Conservation (phyloP, 495 filamentous ascomycete species). For the Podospora fimiseda region DNA sequence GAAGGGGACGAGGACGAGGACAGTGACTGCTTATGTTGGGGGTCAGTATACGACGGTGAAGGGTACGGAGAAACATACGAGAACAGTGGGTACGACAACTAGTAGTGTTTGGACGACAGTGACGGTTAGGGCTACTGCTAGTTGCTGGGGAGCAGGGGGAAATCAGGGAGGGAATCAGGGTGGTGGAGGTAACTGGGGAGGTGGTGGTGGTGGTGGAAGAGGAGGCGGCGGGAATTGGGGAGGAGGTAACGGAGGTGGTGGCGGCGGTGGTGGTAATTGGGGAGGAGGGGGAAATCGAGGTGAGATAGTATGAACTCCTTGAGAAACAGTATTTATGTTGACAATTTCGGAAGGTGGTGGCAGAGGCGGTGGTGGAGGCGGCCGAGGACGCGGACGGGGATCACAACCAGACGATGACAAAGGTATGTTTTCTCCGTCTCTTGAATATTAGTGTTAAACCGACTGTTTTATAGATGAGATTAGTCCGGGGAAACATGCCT, state of each 20-base stretch:
- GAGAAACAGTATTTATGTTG: slow-evolving; percentile 1
- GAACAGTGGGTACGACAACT: background rate
- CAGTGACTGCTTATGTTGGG: background rate
- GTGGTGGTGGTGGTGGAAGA: slow-evolving; percentile 13
- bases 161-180: slow-evolving; percentile 3
- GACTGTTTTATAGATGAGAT: background rate
- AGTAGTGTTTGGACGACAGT: slow-evolving; percentile 12
- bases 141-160: background rate
- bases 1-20: no score
- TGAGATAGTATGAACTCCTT: background rate
- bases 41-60: background rate
- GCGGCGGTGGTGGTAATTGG: background rate
- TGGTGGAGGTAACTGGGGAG: slow-evolving; percentile 9
- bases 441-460: background rate
- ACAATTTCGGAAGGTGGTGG: slow-evolving; percentile 1
- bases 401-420: background rate
- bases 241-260: slow-evolving; percentile 1
- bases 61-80: background rate
- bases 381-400: slow-evolving; percentile 1
- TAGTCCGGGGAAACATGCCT: background rate
- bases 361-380: slow-evolving; percentile 8
- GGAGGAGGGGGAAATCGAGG: background rate
- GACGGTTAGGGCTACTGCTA: slow-evolving; percentile 6
- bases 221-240: slow-evolving; percentile 3
- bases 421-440: background rate